Evolutionary conservation across 257 asterid genomes (phyloP).

Genomic region (Knoxia roxburghii): DNA sequence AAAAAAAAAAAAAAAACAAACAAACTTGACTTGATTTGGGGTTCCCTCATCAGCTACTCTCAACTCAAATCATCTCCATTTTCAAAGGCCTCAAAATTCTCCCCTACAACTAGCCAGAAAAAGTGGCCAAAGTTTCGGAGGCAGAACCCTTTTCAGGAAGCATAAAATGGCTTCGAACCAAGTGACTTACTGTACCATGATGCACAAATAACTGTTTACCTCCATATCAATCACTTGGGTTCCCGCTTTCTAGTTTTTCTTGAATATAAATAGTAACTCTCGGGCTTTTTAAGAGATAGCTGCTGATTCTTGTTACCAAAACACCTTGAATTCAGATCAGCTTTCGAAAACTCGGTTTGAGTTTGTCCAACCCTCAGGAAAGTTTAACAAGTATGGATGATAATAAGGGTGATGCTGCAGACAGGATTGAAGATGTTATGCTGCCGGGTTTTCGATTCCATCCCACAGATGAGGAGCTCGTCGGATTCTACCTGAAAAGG

Average conservation of each 20-base stretch:
- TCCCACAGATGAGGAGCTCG: conserved; percentile 85
- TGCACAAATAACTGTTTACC: neutral
- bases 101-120: conserved; percentile 8
- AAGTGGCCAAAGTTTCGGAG: conserved; percentile 13
- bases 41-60: too few relatives aligned
- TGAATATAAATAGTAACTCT: conserved; percentile 1
- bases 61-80: conserved; percentile 1
- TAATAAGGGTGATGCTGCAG: conserved; percentile 31
- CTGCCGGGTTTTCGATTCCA: conserved; percentile 86
- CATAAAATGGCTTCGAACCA: conserved; percentile 14
- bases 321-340: neutral
- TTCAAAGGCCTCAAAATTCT: conserved; percentile 4
- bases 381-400: conserved; percentile 38
- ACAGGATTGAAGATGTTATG: conserved; percentile 64
- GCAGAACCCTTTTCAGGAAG: conserved; percentile 5
- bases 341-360: neutral
- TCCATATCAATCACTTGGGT: neutral
- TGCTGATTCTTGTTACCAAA: too few relatives aligned
- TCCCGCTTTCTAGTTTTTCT: too few relatives aligned
- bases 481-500: conserved; percentile 60
- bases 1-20: too few relatives aligned
- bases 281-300: neutral
- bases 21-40: too few relatives aligned
- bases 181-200: neutral
- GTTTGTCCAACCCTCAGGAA: neutral